Evolutionary conservation across 129 eudicot genomes (phyloP).

Genomic region (Centrapalus pauciflorus): DNA sequence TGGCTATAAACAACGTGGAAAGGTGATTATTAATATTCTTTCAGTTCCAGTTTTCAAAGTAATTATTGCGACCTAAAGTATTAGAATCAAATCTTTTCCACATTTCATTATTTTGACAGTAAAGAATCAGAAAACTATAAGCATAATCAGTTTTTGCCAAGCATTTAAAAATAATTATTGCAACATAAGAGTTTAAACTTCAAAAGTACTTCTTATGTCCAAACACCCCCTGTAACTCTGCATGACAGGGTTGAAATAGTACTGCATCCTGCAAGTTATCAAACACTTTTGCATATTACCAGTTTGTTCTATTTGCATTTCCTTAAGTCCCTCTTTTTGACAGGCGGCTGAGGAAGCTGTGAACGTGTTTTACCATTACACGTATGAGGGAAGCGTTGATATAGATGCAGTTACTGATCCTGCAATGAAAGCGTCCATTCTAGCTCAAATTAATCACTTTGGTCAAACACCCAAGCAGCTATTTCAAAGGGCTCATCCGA

Average conservation of each 20-base stretch:
- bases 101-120: too few relatives aligned
- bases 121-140: too few relatives aligned
- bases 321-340: background rate
- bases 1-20: conserved; percentile 92
- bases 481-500: conserved; percentile 76
- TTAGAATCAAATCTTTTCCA: too few relatives aligned
- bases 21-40: conserved; percentile 38
- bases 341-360: conserved; percentile 98
- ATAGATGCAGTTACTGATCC: conserved; percentile 93
- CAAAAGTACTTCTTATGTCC: background rate
- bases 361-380: conserved; percentile 90
- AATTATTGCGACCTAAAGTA: background rate
- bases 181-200: too few relatives aligned
- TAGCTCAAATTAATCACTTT: conserved; percentile 97
- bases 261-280: too few relatives aligned
- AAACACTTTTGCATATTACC: background rate
- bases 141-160: too few relatives aligned
- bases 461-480: conserved; percentile 97
- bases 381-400: conserved; percentile 94
- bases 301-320: background rate
- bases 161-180: too few relatives aligned
- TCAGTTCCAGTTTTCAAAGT: background rate
- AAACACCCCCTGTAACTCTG: background rate
- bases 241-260: too few relatives aligned
- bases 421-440: conserved; percentile 93